Conservation (phyloP, 179 eudicot species). For the Nepenthes alata region DNA sequence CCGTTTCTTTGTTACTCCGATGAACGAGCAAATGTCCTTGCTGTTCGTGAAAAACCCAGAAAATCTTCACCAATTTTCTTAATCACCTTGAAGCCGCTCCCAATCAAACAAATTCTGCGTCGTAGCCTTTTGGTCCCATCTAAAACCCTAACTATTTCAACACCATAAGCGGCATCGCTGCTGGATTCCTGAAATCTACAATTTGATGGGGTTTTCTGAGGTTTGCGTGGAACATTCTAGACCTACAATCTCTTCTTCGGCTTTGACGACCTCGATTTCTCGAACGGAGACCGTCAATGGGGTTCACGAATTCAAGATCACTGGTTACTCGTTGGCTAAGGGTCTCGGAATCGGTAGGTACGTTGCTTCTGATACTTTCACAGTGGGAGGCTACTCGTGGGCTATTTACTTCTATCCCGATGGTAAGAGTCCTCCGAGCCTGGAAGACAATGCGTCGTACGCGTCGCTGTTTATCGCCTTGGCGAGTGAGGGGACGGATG, state of each 20-base stretch:
- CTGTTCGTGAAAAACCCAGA: too few species aligned
- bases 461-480: conserved; percentile 68
- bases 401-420: conserved; percentile 70
- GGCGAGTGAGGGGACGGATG: conserved; percentile 62
- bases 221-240: conserved; percentile 25
- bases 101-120: too few species aligned
- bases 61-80: too few species aligned
- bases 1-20: too few species aligned
- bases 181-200: background rate
- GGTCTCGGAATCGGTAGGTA: conserved; percentile 62
- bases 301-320: conserved; percentile 45
- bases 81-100: too few species aligned
- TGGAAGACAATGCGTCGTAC: conserved; percentile 40
- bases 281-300: conserved; percentile 45
- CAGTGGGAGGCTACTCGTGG: conserved; percentile 58
- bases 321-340: conserved; percentile 50
- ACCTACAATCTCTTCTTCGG: conserved; percentile 13
- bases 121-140: too few species aligned
- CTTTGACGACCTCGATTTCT: conserved; percentile 37
- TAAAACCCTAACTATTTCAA: too few species aligned
- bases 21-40: too few species aligned
- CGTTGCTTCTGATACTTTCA: conserved; percentile 54
- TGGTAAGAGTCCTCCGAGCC: conserved; percentile 34
- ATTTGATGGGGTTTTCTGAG: conserved; percentile 43
- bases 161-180: too few species aligned